phyloP scores from a whole-genome alignment of 768 basidiomycete genomes.

The Clitopilus passeckerianus region DNA sequence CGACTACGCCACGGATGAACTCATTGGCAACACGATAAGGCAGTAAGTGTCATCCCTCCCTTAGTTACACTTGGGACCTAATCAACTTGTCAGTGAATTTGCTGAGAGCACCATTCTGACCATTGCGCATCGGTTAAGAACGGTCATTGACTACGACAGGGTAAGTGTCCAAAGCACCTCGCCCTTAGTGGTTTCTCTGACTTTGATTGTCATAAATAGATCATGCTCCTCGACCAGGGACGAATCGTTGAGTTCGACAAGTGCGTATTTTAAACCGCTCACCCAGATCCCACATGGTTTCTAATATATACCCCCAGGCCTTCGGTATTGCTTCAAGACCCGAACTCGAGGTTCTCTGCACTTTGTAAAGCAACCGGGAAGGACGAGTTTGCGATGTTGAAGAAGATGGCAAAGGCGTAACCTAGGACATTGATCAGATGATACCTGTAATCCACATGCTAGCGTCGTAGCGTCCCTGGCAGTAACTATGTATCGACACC shows the following conservation, averaged over 20 bases:
- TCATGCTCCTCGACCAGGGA: constrained; percentile 76
- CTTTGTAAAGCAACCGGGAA: constrained; percentile 74
- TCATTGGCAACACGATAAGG: constrained; percentile 78
- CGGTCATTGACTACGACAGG: constrained; percentile 81
- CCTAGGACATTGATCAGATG: not conserved
- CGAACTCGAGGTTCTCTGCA: constrained; percentile 56
- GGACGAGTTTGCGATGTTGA: constrained; percentile 64
- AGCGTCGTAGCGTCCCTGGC: not conserved
- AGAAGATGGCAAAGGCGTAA: constrained; percentile 55
- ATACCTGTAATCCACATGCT: not conserved
- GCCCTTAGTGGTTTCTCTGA: constrained; percentile 1
- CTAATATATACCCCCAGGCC: constrained; percentile 31
- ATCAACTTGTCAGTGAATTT: constrained; percentile 49
- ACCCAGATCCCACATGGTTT: constrained; percentile 1
- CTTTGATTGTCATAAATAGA: constrained; percentile 29
- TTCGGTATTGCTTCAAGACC: constrained; percentile 45
- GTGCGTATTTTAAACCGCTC: constrained; percentile 19
- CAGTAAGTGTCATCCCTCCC: constrained; percentile 41
- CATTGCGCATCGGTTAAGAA: constrained; percentile 75
- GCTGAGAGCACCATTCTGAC: constrained; percentile 78
- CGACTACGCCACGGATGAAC: constrained; percentile 85
- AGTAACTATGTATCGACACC: not conserved
- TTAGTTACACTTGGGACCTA: not conserved
- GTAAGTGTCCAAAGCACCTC: constrained; percentile 29
- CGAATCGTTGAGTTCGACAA: constrained; percentile 73